These are phyloP conservation scores for Apiotrichum domesticum DNA, from an alignment of 1,284 basidiomycete species.

Conservation along the genomic window DNA sequence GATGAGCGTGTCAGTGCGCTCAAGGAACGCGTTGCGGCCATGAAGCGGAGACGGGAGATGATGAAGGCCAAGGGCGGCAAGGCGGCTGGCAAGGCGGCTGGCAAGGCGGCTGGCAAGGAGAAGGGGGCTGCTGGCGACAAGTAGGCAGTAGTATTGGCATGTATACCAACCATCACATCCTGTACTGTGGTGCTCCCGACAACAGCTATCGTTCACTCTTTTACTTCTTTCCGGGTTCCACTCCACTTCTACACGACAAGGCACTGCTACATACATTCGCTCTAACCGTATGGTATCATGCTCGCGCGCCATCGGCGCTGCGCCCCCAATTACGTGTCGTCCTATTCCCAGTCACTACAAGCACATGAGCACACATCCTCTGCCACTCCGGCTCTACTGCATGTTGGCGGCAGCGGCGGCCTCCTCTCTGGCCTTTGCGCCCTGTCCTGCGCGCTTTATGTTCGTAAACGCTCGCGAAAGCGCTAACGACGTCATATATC, in stretches of 20 bases:
- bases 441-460: slow-evolving; percentile 2
- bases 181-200: not conserved
- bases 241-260: not conserved
- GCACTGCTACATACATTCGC: no score
- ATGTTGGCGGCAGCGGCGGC: not conserved
- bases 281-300: no score
- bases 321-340: no score
- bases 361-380: no score
- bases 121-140: not conserved
- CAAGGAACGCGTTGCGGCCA: slow-evolving; percentile 42
- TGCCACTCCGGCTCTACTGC: no score
- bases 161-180: not conserved
- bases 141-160: no score
- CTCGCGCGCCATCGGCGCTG: no score
- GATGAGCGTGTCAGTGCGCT: slow-evolving; percentile 42
- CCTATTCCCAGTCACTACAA: no score
- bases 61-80: slow-evolving; percentile 4
- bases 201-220: not conserved
- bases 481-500: slow-evolving; percentile 26
- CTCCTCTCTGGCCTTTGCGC: not conserved
- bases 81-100: no score
- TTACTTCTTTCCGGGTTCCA: not conserved
- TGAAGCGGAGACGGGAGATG: slow-evolving; percentile 38
- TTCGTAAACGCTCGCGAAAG: slow-evolving; percentile 13
- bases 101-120: not conserved